Conservation (phyloP, 306 rosid species). For the Vigna mungo region DNA sequence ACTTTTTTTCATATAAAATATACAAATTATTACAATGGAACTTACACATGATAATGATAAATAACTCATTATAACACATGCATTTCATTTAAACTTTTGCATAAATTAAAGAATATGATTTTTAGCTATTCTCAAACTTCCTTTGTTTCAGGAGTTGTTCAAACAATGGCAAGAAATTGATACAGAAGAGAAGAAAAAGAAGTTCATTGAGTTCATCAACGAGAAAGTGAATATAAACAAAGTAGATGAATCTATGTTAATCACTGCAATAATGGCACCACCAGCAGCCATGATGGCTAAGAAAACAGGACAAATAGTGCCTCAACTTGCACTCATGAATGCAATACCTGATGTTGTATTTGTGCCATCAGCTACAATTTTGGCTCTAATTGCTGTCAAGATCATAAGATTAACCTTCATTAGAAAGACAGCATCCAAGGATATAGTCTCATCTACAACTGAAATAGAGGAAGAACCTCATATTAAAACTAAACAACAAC, state of each 20-base stretch:
- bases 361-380: conserved; percentile 65
- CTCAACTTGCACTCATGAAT: conserved; percentile 63
- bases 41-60: too few species aligned
- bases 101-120: background rate
- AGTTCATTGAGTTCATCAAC: conserved; percentile 45
- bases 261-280: conserved; percentile 69
- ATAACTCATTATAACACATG: background rate
- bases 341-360: conserved; percentile 69
- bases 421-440: conserved; percentile 9
- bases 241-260: conserved; percentile 51
- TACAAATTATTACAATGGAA: too few species aligned
- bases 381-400: conserved; percentile 61
- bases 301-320: conserved; percentile 57
- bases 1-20: too few species aligned
- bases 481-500: background rate
- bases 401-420: conserved; percentile 47
- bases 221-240: conserved; percentile 49
- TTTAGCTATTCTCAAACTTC: background rate
- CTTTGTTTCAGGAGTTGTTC: conserved; percentile 43
- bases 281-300: conserved; percentile 72
- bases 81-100: background rate
- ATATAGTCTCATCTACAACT: background rate
- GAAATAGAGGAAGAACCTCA: background rate
- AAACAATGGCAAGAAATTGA: conserved; percentile 1
- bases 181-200: background rate